Percentiles rank a stretch among this genome's conserved stretches.
Conservation (phyloP, 202 grass and related monocot species). For the Eragrostis tef region DNA sequence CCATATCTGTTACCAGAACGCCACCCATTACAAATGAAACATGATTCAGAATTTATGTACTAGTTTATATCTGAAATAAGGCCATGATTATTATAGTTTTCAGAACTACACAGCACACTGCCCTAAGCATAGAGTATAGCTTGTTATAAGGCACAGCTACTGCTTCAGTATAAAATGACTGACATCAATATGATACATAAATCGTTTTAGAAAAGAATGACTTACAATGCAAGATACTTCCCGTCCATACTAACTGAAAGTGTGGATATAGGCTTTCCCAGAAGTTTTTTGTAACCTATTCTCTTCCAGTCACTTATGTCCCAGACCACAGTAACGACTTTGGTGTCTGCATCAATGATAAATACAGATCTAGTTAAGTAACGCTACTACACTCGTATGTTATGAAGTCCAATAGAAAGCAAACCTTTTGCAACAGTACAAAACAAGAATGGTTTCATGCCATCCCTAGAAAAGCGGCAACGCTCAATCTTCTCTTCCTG, state of each 20-base stretch:
- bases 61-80: background rate
- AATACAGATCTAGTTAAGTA: constrained; percentile 34
- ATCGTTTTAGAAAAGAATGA: no score
- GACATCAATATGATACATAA: constrained; percentile 10
- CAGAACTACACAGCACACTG: background rate
- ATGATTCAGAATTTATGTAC: constrained; percentile 17
- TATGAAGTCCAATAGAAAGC: constrained; percentile 34
- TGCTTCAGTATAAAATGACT: background rate
- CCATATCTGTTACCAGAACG: background rate
- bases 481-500: constrained; percentile 94
- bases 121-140: constrained; percentile 23
- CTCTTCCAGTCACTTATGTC: constrained; percentile 88
- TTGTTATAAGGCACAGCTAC: background rate
- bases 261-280: constrained; percentile 77
- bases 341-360: constrained; percentile 50
- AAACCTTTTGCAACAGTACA: constrained; percentile 91
- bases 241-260: constrained; percentile 97
- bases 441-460: constrained; percentile 92
- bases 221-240: constrained; percentile 95
- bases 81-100: background rate
- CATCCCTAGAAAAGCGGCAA: constrained; percentile 96
- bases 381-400: background rate
- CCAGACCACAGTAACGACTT: constrained; percentile 86
- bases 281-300: constrained; percentile 88
- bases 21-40: constrained; percentile 31